These are phyloP conservation scores for Didymella sp. DNA, from an alignment of 2,329 filamentous ascomycete species.

Conservation along the genomic window DNA sequence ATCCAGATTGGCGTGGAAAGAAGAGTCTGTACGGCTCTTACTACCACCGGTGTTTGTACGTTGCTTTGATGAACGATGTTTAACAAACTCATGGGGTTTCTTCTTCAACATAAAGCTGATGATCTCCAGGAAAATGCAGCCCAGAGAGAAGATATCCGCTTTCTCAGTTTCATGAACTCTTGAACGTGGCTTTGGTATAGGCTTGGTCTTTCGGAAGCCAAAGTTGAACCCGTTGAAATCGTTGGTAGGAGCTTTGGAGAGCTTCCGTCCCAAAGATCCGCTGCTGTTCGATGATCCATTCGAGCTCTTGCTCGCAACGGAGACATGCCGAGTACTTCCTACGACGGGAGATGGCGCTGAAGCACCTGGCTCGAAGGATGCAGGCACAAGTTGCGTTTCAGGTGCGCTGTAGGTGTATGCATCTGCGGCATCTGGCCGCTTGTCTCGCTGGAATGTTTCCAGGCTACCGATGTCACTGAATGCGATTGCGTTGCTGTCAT, in stretches of 20 bases:
- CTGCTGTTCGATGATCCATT: slow-evolving; percentile 43
- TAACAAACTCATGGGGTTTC: slow-evolving; percentile 68
- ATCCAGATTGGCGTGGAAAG: slow-evolving; percentile 73
- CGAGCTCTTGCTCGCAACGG: slow-evolving; percentile 47
- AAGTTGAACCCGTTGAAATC: slow-evolving; percentile 50
- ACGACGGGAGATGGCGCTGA: slow-evolving; percentile 23
- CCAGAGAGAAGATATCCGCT: slow-evolving; percentile 76
- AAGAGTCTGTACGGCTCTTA: slow-evolving; percentile 70
- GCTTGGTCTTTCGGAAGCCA: slow-evolving; percentile 43
- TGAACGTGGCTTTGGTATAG: slow-evolving; percentile 36
- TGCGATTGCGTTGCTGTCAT: slow-evolving; percentile 69
- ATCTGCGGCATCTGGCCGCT: slow-evolving; percentile 68
- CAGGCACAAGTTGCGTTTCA: slow-evolving; percentile 56
- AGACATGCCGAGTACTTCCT: slow-evolving; percentile 36
- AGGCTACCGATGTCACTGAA: slow-evolving; percentile 66
- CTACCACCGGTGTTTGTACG: slow-evolving; percentile 54
- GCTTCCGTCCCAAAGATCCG: slow-evolving; percentile 44
- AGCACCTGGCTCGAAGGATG: slow-evolving; percentile 23
- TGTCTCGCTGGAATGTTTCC: slow-evolving; percentile 59
- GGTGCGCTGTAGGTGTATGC: slow-evolving; percentile 76
- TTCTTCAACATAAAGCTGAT: slow-evolving; percentile 73
- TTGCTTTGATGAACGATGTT: slow-evolving; percentile 71
- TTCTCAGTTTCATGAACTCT: slow-evolving; percentile 49
- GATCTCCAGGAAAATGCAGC: slow-evolving; percentile 75
- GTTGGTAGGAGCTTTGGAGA: slow-evolving; percentile 43